Base-by-base conservation (phyloP, 2,329 filamentous ascomycete genomes). In the Colletotrichum melonis region DNA sequence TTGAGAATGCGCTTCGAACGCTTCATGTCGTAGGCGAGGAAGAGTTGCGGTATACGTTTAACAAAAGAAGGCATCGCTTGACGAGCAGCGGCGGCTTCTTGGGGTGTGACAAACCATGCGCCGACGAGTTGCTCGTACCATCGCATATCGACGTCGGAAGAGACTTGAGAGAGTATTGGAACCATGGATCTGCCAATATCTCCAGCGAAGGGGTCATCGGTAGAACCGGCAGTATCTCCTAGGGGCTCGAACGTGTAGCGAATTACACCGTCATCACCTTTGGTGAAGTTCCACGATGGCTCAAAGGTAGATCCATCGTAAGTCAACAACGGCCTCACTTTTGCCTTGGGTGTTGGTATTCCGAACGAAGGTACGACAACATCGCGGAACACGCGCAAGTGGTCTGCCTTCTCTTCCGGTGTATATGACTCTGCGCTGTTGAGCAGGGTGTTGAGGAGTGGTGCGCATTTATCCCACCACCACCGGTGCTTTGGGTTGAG, bases 1-100 rank as follows among this genome's bases (percentile, higher is more conserved):
- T 78, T 78, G 63, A 78, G 74, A 2, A 62, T 38, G 11, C 74
- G 69, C n/a, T 75, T 72, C 0, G 74, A 73, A 7, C 74, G 69
- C 11, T 75, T 74, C 42, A 78, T 75, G 14, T 78, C 77, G 55
- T 74, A 77, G 6, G 76, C 77, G 6, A 78, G 69, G 46, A 78
- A 77, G 4, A 76, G 71, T 8, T 76, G 76, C 2, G 76, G 77
- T 2, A 78, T 72, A 19, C 72, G 77, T 16, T 52, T 26, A 6
- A 72, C 4, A 28, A 58, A 57, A 6, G 49, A 2, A 22, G 69
- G 69, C 64, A 69, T 58, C 12, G 56, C 52, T 19, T 28, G 28
- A 1, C 69, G 65, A 22, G 69, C 64, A 6, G 35, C 1, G 1
- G 19, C 57, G 2, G 69, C 64, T 30, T 69, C 69, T 38, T 68